Base-by-base conservation (phyloP, 345 rosid species). In the Pistacia integerrima region DNA sequence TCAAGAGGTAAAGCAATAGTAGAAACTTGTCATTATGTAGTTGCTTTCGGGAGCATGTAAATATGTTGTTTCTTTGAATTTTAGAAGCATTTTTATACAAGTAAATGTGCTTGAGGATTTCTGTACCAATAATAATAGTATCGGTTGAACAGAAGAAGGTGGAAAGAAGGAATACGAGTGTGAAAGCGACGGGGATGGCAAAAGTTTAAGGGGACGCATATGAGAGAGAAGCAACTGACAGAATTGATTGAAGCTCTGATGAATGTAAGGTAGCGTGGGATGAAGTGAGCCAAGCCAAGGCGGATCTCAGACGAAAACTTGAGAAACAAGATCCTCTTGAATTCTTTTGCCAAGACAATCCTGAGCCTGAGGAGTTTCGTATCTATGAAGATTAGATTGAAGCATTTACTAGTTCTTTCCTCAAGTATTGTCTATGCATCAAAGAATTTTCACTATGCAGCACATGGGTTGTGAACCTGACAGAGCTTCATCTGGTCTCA, bases 391-490 rank as follows among this genome's bases (percentile, higher is more conserved):
- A 25, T 25, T 25, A 25, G 25, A 25, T 25, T 25, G 25, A 25
- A 25, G 25, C 25, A 25, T 25, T 25, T 25, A 25, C 1, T 25
- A 25, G 25, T 25, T 25, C 25, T 25, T 25, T 25, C 25, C 25
- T 25, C 25, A 25, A 25, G 25, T 25, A 1, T 25, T 25, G 25
- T 25, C 0, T 25, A 25, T 25, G 25, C 25, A 25, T 25, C 25
- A 25, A 25, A 25, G 25, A 25, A 70, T 94, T 94, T 83, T 94
- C 98, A 25, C 85, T 94, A 94, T 94, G 97, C 94, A 90, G 79
- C 94, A 94, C 80, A 89, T 90, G 97, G 97, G 97, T 18, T 90
- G 93, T 80, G 98, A 94, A 80, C 98, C 97, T 60, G 98, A 92
- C 77, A 81, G 94, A 84, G 98, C 97, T 79, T 92, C 98, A 2